These are phyloP conservation scores for Xylaria sp. DNA, from an alignment of 2,329 filamentous ascomycete species.

Conservation along the genomic window DNA sequence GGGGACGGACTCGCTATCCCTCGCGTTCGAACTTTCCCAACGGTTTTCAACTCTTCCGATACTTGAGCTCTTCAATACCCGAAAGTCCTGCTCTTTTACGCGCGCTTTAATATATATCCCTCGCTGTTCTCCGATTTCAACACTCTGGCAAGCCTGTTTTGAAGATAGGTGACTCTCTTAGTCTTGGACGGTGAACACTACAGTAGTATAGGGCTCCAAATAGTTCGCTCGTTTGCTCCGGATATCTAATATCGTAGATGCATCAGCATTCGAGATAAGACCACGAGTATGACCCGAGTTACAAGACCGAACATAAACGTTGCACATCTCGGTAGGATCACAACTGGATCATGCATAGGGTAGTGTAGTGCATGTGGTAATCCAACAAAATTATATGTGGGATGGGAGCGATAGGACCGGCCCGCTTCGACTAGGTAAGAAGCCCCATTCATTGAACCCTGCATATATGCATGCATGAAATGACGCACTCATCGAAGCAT, in stretches of 20 bases:
- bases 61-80: not conserved
- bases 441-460: slow-evolving; percentile 1
- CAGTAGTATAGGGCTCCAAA: too few relatives aligned
- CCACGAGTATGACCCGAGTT: too few relatives aligned
- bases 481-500: not conserved
- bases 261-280: not conserved
- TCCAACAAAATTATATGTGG: slow-evolving; percentile 1
- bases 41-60: not conserved
- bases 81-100: not conserved
- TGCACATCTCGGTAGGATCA: too few relatives aligned
- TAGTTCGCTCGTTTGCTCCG: not conserved
- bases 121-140: not conserved
- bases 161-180: not conserved
- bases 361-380: not conserved
- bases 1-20: not conserved
- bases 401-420: not conserved
- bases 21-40: not conserved
- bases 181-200: not conserved
- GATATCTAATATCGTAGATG: not conserved
- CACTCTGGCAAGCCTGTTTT: not conserved
- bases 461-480: slow-evolving; percentile 5
- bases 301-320: too few relatives aligned
- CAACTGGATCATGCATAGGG: too few relatives aligned
- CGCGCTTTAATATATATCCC: not conserved
- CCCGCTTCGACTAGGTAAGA: not conserved